Conservation (phyloP, 2,329 filamentous ascomycete species). For the Diaporthe batatas region DNA sequence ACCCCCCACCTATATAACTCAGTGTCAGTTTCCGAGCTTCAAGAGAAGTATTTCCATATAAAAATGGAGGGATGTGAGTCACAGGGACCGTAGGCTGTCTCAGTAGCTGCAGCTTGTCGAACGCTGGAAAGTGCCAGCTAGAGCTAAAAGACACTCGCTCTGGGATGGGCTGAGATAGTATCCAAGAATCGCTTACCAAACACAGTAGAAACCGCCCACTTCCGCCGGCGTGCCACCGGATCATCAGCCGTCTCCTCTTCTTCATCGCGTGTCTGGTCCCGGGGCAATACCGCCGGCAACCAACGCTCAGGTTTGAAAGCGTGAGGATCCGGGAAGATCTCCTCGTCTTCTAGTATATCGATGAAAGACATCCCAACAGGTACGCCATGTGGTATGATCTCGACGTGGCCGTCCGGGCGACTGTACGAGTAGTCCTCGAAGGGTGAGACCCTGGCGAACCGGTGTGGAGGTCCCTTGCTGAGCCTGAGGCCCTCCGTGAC, state of each 20-base stretch:
- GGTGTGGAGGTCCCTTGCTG: slow-evolving; percentile 10
- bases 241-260: not conserved
- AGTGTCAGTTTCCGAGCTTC: not conserved
- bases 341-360: slow-evolving; percentile 50
- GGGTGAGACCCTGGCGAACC: slow-evolving; percentile 13
- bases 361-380: slow-evolving; percentile 52
- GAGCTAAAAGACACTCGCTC: too few relatives aligned
- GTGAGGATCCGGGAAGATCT: slow-evolving; percentile 50
- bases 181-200: not conserved
- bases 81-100: too few relatives aligned
- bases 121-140: too few relatives aligned
- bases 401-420: not conserved
- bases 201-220: not conserved
- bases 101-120: too few relatives aligned
- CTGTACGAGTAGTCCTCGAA: not conserved
- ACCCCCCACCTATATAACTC: not conserved
- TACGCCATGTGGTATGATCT: slow-evolving; percentile 48
- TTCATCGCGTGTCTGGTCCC: not conserved
- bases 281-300: slow-evolving; percentile 34
- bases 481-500: slow-evolving; percentile 54
- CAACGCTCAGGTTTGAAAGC: slow-evolving; percentile 54
- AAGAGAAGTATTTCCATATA: not conserved
- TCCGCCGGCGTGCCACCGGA: not conserved
- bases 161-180: not conserved
- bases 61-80: too few relatives aligned